phyloP scores from a whole-genome alignment of 2,329 filamentous ascomycete genomes.

The Neofusicoccum parvum region DNA sequence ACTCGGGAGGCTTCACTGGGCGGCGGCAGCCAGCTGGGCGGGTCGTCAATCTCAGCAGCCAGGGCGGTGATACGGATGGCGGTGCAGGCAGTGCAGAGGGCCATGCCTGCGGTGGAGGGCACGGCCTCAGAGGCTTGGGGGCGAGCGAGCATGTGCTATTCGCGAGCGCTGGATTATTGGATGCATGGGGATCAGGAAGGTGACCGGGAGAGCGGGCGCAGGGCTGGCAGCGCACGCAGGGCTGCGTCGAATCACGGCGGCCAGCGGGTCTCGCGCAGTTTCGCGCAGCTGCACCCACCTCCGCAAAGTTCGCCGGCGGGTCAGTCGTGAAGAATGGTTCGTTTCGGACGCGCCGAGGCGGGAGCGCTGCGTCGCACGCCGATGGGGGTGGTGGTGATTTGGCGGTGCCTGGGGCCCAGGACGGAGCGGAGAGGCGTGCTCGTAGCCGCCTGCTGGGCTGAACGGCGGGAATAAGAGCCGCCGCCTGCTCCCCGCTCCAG shows the following conservation, averaged over 20 bases:
- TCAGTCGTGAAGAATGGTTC: background rate
- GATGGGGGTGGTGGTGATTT: background rate
- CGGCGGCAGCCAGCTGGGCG: conserved; percentile 27
- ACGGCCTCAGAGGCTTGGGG: conserved; percentile 7
- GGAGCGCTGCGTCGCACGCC: background rate
- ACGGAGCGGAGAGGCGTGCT: too few relatives aligned
- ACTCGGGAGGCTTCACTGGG: conserved; percentile 24
- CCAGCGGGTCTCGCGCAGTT: background rate
- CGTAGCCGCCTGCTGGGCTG: background rate
- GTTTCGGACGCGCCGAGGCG: conserved; percentile 4
- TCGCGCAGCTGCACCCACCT: background rate
- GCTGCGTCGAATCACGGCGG: conserved; percentile 6
- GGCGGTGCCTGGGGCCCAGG: background rate
- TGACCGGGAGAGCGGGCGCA: background rate
- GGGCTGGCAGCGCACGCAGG: background rate
- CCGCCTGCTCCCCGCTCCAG: background rate
- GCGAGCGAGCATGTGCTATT: background rate
- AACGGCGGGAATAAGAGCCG: conserved; percentile 7
- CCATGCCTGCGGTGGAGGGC: conserved; percentile 22
- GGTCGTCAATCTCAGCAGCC: conserved; percentile 23
- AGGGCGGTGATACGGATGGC: conserved; percentile 22
- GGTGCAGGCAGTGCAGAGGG: conserved; percentile 27
- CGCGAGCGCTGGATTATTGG: conserved; percentile 10
- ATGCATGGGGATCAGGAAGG: conserved; percentile 12
- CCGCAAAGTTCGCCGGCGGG: background rate